Conservation (phyloP, 257 asterid genomes). For the Coffea eugenioides region DNA sequence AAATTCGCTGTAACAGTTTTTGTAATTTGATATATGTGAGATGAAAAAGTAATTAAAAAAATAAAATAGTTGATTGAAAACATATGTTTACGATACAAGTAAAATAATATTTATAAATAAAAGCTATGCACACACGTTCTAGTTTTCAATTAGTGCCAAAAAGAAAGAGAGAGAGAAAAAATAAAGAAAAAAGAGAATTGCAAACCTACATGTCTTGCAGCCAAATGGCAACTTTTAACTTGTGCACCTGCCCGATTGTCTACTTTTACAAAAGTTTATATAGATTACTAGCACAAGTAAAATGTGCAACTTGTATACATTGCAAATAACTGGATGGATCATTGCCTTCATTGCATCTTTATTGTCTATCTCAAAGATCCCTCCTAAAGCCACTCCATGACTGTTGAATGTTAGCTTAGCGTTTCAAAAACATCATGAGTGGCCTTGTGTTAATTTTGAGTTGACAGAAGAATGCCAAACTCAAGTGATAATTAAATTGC, state of each 20-base stretch:
- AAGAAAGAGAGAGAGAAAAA: no score
- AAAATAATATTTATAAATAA: no score
- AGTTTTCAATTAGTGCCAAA: no score
- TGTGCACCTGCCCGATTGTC: background rate
- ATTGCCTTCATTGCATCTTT: conserved; percentile 8
- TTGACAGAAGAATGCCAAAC: background rate
- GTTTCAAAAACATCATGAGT: no score
- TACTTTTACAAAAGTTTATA: conserved; percentile 1
- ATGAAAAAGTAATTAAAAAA: no score
- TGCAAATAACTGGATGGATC: background rate
- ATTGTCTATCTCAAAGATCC: background rate
- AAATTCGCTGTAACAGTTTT: no score
- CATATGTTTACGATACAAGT: no score
- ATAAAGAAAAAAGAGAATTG: no score
- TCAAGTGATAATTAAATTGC: background rate
- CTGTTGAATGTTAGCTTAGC: background rate
- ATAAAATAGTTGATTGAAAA: no score
- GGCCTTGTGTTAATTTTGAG: background rate
- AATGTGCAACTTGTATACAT: background rate
- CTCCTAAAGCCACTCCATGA: background rate
- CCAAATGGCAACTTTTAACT: conserved; percentile 15
- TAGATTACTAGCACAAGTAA: background rate
- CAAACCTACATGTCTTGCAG: background rate
- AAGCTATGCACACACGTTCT: background rate
- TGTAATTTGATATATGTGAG: no score